phyloP scores from a whole-genome alignment of 139 green algal genomes.

The Spirogloea muscicola region DNA sequence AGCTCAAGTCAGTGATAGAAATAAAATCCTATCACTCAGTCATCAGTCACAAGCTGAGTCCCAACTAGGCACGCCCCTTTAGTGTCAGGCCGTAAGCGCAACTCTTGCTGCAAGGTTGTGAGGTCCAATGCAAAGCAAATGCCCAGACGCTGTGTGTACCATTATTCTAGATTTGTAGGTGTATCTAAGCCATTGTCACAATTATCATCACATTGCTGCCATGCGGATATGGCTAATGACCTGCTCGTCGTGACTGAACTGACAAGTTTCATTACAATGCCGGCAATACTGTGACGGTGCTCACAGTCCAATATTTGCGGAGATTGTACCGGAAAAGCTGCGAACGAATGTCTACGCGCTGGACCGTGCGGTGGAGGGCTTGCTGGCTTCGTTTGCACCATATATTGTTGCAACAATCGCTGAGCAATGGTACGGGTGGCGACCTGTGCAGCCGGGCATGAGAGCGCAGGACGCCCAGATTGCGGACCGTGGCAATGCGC shows the following conservation, averaged over 20 bases:
- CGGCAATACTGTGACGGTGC: too few relatives aligned
- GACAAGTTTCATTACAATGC: too few relatives aligned
- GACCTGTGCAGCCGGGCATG: too few relatives aligned
- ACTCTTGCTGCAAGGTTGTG: too few relatives aligned
- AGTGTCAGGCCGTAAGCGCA: too few relatives aligned
- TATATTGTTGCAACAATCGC: slow-evolving; percentile 32
- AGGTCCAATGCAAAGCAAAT: too few relatives aligned
- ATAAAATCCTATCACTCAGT: too few relatives aligned
- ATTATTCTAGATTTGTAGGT: neutral
- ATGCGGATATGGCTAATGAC: neutral
- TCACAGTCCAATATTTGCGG: slow-evolving; percentile 78
- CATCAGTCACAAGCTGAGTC: too few relatives aligned
- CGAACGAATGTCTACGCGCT: slow-evolving; percentile 74
- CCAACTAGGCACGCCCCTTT: too few relatives aligned
- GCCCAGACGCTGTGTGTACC: neutral
- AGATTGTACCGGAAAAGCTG: slow-evolving; percentile 73
- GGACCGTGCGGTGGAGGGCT: slow-evolving; percentile 65
- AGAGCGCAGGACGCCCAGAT: too few relatives aligned
- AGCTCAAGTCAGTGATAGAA: neutral
- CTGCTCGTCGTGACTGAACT: neutral
- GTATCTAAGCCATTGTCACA: neutral
- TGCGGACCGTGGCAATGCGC: slow-evolving; percentile 14
- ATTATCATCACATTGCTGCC: neutral
- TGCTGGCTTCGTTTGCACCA: slow-evolving; percentile 33
- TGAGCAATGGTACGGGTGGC: slow-evolving; percentile 26